Evolutionary conservation across 129 eudicot genomes (phyloP).

Genomic region (Flaveria linearis): DNA sequence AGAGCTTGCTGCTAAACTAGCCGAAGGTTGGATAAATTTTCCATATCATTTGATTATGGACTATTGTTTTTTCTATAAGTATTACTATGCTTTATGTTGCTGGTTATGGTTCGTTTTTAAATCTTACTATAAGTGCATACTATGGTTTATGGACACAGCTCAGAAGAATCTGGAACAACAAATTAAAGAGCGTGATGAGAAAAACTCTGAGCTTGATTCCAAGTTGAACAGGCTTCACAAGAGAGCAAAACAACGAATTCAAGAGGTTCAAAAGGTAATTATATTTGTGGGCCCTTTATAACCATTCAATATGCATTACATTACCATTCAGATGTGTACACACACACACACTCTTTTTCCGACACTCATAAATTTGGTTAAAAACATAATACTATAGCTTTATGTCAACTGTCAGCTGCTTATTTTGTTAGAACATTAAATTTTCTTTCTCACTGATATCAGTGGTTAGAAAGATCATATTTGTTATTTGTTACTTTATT

Average conservation of each 20-base stretch:
- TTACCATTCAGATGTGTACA: conserved; percentile 16
- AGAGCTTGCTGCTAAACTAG: conserved; percentile 80
- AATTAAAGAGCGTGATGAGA: conserved; percentile 91
- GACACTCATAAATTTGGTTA: neutral
- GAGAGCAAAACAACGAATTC: conserved; percentile 98
- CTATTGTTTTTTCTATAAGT: neutral
- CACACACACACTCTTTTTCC: neutral
- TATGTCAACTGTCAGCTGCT: conserved; percentile 5
- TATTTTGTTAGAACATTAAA: neutral
- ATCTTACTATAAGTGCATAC: conserved; percentile 33
- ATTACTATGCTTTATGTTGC: conserved; percentile 15
- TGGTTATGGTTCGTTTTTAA: neutral
- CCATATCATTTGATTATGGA: conserved; percentile 10
- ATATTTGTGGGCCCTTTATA: conserved; percentile 31
- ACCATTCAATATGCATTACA: conserved; percentile 11
- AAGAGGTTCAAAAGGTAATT: conserved; percentile 97
- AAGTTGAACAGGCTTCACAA: conserved; percentile 97
- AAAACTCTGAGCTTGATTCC: conserved; percentile 86
- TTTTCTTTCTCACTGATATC: neutral
- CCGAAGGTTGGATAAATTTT: conserved; percentile 65
- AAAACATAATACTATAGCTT: neutral
- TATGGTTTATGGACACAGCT: conserved; percentile 52
- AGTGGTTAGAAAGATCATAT: neutral
- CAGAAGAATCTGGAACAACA: conserved; percentile 84
- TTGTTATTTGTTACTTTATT: neutral